phyloP scores from a whole-genome alignment of 1,284 basidiomycete species.

The Ustilago curta region DNA sequence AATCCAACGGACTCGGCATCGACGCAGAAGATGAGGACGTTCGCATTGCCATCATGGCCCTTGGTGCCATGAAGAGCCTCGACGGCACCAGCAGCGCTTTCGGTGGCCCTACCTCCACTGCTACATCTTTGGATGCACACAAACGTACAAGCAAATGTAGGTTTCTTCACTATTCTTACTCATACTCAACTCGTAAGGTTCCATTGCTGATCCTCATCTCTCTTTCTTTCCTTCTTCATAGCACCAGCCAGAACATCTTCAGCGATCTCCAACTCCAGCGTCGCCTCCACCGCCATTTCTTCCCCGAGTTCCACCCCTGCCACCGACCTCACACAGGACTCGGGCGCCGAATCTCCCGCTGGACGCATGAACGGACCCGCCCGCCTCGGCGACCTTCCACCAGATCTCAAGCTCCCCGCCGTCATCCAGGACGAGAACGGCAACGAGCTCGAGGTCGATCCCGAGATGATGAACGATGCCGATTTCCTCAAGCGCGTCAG shows the following conservation, averaged over 20 bases:
- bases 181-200: not conserved
- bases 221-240: not conserved
- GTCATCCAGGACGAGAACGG: constrained; percentile 61
- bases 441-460: constrained; percentile 58
- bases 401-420: constrained; percentile 61
- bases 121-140: constrained; percentile 20
- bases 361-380: constrained; percentile 31
- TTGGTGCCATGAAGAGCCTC: constrained; percentile 60
- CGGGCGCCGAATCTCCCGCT: constrained; percentile 42
- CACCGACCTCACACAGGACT: constrained; percentile 53
- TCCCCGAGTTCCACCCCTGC: constrained; percentile 57
- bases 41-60: constrained; percentile 59
- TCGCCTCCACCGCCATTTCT: constrained; percentile 57
- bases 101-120: constrained; percentile 23
- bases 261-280: constrained; percentile 52
- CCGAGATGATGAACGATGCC: constrained; percentile 60
- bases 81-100: constrained; percentile 40
- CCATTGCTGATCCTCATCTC: not conserved
- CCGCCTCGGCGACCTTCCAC: constrained; percentile 54
- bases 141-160: constrained; percentile 33
- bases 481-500: constrained; percentile 59
- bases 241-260: constrained; percentile 43
- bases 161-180: not conserved
- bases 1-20: constrained; percentile 41
- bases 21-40: constrained; percentile 61